Percentiles rank a stretch among this genome's conserved stretches.
Evolutionary conservation across 805 yeast genomes (phyloP).

Genomic region (Starmerella davenportii): DNA sequence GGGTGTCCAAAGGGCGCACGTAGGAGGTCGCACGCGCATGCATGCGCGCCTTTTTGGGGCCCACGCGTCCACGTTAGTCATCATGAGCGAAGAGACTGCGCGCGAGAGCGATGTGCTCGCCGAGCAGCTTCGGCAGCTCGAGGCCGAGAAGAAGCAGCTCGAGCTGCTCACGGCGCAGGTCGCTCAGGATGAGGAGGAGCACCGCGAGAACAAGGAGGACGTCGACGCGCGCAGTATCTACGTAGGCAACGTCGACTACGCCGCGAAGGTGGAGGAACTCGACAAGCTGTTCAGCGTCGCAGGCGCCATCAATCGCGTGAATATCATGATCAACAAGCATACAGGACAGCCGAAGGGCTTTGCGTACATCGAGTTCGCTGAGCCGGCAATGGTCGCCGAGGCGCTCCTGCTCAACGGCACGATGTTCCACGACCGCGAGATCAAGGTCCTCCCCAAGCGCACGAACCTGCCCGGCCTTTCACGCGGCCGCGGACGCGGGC

Average conservation of each 20-base stretch:
- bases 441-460: conserved; percentile 61
- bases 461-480: conserved; percentile 64
- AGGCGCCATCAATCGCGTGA: conserved; percentile 64
- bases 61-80: too few species aligned
- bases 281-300: conserved; percentile 52
- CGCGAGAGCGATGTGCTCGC: neutral
- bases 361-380: conserved; percentile 74
- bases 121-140: conserved; percentile 26
- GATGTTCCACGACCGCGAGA: conserved; percentile 45
- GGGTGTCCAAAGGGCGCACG: too few species aligned
- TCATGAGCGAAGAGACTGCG: neutral
- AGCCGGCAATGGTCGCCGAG: conserved; percentile 39
- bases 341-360: conserved; percentile 67
- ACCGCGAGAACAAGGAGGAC: conserved; percentile 37
- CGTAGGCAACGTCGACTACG: conserved; percentile 74
- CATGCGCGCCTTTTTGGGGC: too few species aligned
- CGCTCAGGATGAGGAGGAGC: conserved; percentile 27
- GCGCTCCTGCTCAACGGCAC: conserved; percentile 54
- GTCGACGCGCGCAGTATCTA: conserved; percentile 62
- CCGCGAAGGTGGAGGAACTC: conserved; percentile 58
- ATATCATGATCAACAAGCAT: conserved; percentile 51
- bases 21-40: too few species aligned
- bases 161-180: conserved; percentile 39
- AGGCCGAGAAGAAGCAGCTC: conserved; percentile 43
- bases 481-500: conserved; percentile 34